A percentile compares a stretch with the other conserved stretches of the same genome.
phyloP scores from a whole-genome alignment of 1,139 yeast genomes.

The Saccharomycopsis hybrid region DNA sequence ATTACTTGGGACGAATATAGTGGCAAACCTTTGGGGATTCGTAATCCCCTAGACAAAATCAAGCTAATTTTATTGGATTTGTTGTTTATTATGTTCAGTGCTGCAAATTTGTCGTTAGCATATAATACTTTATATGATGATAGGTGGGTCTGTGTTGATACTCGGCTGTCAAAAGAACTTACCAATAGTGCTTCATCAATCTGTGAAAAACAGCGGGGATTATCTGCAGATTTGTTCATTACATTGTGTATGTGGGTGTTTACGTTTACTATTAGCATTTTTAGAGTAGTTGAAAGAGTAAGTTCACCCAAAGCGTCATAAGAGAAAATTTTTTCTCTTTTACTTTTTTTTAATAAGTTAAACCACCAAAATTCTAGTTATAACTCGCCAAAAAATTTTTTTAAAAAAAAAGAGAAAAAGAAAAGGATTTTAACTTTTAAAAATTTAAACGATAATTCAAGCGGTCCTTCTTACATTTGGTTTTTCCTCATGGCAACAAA shows the following conservation, averaged over 20 bases:
- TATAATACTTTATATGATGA: constrained; percentile 77
- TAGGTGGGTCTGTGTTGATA: constrained; percentile 68
- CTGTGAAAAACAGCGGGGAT: constrained; percentile 74
- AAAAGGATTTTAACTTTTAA: too few species aligned
- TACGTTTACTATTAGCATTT: constrained; percentile 75
- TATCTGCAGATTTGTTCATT: constrained; percentile 73
- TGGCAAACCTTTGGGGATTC: constrained; percentile 84
- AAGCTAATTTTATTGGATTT: constrained; percentile 72
- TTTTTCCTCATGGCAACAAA: too few species aligned
- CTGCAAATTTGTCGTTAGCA: constrained; percentile 81
- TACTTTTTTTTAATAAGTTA: too few species aligned
- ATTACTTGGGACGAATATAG: constrained; percentile 87
- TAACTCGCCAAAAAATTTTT: too few species aligned
- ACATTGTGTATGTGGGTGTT: constrained; percentile 77
- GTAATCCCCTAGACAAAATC: constrained; percentile 79
- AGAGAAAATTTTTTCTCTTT: too few species aligned
- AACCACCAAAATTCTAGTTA: too few species aligned
- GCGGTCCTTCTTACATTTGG: too few species aligned
- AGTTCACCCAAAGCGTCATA: constrained; percentile 16
- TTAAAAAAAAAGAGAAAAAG: too few species aligned
- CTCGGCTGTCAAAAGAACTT: constrained; percentile 24
- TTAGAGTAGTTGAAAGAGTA: constrained; percentile 77
- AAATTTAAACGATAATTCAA: too few species aligned
- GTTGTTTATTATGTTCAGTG: constrained; percentile 83
- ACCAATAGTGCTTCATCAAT: constrained; percentile 30